These are phyloP conservation scores for Macrolepiota fuliginosa DNA, from an alignment of 768 basidiomycete genomes.

Conservation along the genomic window DNA sequence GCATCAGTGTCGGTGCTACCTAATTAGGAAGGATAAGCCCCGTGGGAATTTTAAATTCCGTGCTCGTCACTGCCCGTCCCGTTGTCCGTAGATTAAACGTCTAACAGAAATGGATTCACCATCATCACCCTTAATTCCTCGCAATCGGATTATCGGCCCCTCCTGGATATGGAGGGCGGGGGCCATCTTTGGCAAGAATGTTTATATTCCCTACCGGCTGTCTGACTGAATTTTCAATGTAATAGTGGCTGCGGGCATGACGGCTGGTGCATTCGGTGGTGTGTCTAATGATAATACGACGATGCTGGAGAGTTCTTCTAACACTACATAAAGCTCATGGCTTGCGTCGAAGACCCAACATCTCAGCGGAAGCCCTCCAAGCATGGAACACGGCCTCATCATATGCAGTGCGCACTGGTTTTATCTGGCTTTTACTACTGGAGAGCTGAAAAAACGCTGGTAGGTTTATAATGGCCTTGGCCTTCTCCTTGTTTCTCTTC, in stretches of 20 bases:
- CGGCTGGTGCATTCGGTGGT: conserved; percentile 66
- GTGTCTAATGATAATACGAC: not conserved
- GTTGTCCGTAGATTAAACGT: too few species aligned
- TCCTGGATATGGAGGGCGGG: conserved; percentile 42
- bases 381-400: conserved; percentile 63
- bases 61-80: too few species aligned
- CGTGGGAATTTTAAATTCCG: conserved; percentile 14
- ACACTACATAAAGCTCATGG: conserved; percentile 42
- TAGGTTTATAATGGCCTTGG: conserved; percentile 73
- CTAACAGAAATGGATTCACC: conserved; percentile 6
- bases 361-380: conserved; percentile 49
- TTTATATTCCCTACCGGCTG: not conserved
- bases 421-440: not conserved
- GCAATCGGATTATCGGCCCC: conserved; percentile 16
- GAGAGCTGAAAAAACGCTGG: not conserved
- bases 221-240: conserved; percentile 2
- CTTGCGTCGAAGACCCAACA: conserved; percentile 43
- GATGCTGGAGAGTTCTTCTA: not conserved
- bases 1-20: not conserved
- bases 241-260: conserved; percentile 46
- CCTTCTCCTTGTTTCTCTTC: conserved; percentile 58
- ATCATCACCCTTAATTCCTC: conserved; percentile 26
- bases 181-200: conserved; percentile 34
- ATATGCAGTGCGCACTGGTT: conserved; percentile 50
- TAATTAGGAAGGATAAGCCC: not conserved